These are phyloP conservation scores for Ganoderma sp. DNA, from an alignment of 1,284 basidiomycete genomes.

Conservation along the genomic window DNA sequence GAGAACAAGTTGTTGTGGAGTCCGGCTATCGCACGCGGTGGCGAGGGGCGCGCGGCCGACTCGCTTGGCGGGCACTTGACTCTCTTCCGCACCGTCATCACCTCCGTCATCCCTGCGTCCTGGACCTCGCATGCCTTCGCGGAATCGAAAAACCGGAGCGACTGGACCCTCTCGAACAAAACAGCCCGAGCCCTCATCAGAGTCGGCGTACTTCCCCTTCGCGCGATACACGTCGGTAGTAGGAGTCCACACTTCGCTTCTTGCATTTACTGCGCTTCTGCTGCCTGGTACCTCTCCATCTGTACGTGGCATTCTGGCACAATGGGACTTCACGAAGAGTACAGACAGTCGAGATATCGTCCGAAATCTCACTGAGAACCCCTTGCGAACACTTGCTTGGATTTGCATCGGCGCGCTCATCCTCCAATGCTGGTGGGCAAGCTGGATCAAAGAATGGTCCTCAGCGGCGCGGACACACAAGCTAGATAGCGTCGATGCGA, in stretches of 20 bases:
- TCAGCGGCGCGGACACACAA: slow-evolving; percentile 29
- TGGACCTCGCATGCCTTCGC: slow-evolving; percentile 28
- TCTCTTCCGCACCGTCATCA: slow-evolving; percentile 3
- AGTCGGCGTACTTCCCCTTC: slow-evolving; percentile 46
- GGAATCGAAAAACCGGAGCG: slow-evolving; percentile 26
- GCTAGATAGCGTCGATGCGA: slow-evolving; percentile 33
- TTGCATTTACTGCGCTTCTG: slow-evolving; percentile 68
- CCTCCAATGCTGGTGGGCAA: slow-evolving; percentile 77
- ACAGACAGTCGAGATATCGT: slow-evolving; percentile 65
- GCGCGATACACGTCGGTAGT: slow-evolving; percentile 73
- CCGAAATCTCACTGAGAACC: slow-evolving; percentile 68
- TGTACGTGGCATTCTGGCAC: slow-evolving; percentile 39
- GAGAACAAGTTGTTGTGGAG: slow-evolving; percentile 5
- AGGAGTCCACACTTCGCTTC: slow-evolving; percentile 72
- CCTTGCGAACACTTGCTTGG: slow-evolving; percentile 65
- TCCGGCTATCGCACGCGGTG: neutral
- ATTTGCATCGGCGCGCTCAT: slow-evolving; percentile 61
- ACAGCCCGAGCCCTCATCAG: slow-evolving; percentile 11
- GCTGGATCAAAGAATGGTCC: slow-evolving; percentile 63
- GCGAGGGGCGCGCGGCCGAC: slow-evolving; percentile 1
- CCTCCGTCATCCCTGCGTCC: neutral
- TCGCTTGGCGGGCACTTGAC: neutral
- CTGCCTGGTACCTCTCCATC: slow-evolving; percentile 63
- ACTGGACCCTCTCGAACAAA: neutral
- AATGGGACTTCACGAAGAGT: slow-evolving; percentile 29